Conservation (phyloP, 2,329 filamentous ascomycete species). For the Pochonia chlamydosporia region DNA sequence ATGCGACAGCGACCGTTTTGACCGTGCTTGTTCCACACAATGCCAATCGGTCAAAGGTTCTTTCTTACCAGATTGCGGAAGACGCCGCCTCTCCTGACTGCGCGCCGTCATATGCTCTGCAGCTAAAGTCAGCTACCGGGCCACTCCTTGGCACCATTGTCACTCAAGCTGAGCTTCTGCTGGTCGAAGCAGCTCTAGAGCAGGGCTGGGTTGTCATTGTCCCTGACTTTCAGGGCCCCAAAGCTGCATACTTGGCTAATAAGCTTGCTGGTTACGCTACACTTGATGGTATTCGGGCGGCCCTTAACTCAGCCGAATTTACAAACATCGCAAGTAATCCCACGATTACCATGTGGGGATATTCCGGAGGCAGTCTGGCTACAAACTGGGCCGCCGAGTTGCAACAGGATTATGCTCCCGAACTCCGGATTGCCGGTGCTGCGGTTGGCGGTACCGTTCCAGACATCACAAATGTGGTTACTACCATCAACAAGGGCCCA, state of each 20-base stretch:
- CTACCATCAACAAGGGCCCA: slow-evolving; percentile 11
- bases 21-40: slow-evolving; percentile 32
- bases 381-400: slow-evolving; percentile 19
- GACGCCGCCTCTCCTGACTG: slow-evolving; percentile 32
- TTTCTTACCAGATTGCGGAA: slow-evolving; percentile 38
- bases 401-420: slow-evolving; percentile 19
- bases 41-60: slow-evolving; percentile 20
- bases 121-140: slow-evolving; percentile 7
- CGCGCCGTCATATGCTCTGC: slow-evolving; percentile 20
- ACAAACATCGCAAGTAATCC: slow-evolving; percentile 26
- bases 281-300: slow-evolving; percentile 39
- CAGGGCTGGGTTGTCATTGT: slow-evolving; percentile 41
- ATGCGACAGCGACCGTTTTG: slow-evolving; percentile 30
- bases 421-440: slow-evolving; percentile 17
- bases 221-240: slow-evolving; percentile 41
- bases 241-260: slow-evolving; percentile 35
- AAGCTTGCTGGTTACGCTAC: slow-evolving; percentile 33
- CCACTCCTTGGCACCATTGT: slow-evolving; percentile 26
- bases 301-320: slow-evolving; percentile 19
- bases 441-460: slow-evolving; percentile 18
- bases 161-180: slow-evolving; percentile 16
- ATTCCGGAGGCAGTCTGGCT: slow-evolving; percentile 20
- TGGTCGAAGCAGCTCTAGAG: slow-evolving; percentile 23
- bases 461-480: slow-evolving; percentile 13
- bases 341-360: slow-evolving; percentile 37